Conservation (phyloP, 176 grass and related monocot species). For the Eleusine coracana region DNA sequence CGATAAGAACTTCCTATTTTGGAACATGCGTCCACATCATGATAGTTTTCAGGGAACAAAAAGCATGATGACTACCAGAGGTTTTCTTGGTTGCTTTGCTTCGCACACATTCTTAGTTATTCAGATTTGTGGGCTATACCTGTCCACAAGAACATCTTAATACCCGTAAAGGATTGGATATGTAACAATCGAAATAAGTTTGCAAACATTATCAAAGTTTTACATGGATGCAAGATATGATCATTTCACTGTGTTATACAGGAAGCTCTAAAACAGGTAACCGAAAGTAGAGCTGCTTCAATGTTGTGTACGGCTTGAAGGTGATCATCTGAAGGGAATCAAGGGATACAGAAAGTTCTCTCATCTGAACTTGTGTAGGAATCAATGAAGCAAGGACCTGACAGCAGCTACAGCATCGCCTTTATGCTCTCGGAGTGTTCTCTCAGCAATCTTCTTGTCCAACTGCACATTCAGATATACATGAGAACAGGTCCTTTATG, state of each 20-base stretch:
- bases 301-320: not conserved
- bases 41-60: not conserved
- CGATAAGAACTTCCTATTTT: not conserved
- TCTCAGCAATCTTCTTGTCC: conserved; percentile 97
- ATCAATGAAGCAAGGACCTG: conserved; percentile 67
- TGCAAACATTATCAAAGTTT: not conserved
- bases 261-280: not conserved
- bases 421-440: conserved; percentile 91
- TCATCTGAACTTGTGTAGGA: not conserved
- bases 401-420: conserved; percentile 85
- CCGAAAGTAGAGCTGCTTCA: not conserved
- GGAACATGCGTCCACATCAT: not conserved
- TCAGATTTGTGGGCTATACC: not conserved
- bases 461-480: conserved; percentile 55
- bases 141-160: not conserved
- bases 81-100: not conserved
- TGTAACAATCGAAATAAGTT: conserved; percentile 1
- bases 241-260: not conserved
- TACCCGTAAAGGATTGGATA: not conserved
- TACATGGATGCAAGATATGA: not conserved
- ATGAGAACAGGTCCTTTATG: not conserved
- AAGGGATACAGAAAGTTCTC: too few relatives aligned
- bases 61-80: not conserved
- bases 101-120: not conserved
- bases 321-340: not conserved